phyloP scores from a whole-genome alignment of 2,329 filamentous ascomycete genomes.

The Rosellinia necatrix region DNA sequence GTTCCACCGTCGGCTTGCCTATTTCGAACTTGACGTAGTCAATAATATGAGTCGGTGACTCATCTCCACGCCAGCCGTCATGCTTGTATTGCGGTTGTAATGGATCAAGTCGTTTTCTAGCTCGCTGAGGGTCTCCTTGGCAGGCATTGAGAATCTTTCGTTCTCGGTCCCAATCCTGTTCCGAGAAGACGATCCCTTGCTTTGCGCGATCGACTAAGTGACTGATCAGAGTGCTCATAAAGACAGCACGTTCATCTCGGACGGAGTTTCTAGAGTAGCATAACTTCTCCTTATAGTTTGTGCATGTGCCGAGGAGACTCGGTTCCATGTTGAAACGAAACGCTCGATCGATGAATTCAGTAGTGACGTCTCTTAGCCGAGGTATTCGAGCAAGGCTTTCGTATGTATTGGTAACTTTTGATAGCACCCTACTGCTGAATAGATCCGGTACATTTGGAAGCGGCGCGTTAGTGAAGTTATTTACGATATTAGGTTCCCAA shows the following conservation, averaged over 20 bases:
- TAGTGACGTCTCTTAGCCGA: constrained; percentile 37
- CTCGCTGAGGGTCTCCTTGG: constrained; percentile 19
- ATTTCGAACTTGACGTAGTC: constrained; percentile 65
- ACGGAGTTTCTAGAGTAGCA: constrained; percentile 64
- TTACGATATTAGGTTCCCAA: constrained; percentile 70
- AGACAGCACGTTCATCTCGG: constrained; percentile 47
- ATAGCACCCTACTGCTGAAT: constrained; percentile 53
- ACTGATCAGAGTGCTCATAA: constrained; percentile 57
- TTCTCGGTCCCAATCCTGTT: constrained; percentile 48
- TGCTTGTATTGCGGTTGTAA: constrained; percentile 50
- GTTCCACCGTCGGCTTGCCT: constrained; percentile 49
- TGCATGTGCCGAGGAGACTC: constrained; percentile 66
- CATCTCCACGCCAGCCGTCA: constrained; percentile 36
- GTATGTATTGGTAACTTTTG: constrained; percentile 53
- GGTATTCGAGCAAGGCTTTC: constrained; percentile 44
- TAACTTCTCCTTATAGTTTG: constrained; percentile 64
- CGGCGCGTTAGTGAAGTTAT: constrained; percentile 67
- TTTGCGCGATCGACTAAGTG: constrained; percentile 63
- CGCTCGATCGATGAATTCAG: constrained; percentile 55
- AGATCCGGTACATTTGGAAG: constrained; percentile 52
- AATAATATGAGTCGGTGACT: constrained; percentile 55
- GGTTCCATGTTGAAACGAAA: constrained; percentile 63
- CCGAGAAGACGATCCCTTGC: constrained; percentile 56
- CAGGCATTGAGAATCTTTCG: constrained; percentile 33
- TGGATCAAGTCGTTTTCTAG: constrained; percentile 37